Conservation (phyloP, 2,329 filamentous ascomycete genomes). For the Aspergillus aculeatus region DNA sequence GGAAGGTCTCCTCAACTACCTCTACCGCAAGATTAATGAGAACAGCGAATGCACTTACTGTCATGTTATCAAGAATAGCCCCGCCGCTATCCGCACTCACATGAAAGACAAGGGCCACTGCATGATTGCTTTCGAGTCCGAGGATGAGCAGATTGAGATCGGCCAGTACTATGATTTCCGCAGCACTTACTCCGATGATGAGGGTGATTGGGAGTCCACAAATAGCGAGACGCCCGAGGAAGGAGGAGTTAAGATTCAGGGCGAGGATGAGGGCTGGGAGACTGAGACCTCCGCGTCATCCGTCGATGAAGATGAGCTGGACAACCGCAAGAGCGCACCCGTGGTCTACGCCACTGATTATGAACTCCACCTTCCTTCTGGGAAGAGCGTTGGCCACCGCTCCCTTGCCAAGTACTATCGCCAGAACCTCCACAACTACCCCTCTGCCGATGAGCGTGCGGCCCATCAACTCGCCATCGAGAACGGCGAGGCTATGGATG, state of each 20-base stretch:
- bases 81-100: slow-evolving; percentile 84
- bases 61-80: slow-evolving; percentile 74
- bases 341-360: slow-evolving; percentile 88
- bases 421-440: slow-evolving; percentile 86
- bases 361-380: slow-evolving; percentile 88
- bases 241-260: slow-evolving; percentile 64
- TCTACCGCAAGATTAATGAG: slow-evolving; percentile 77
- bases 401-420: slow-evolving; percentile 84
- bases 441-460: slow-evolving; percentile 72
- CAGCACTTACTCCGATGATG: slow-evolving; percentile 86
- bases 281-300: slow-evolving; percentile 90
- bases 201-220: slow-evolving; percentile 58
- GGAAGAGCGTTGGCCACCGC: slow-evolving; percentile 84
- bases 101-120: slow-evolving; percentile 97
- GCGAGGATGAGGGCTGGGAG: slow-evolving; percentile 77
- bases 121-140: slow-evolving; percentile 87
- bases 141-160: slow-evolving; percentile 88
- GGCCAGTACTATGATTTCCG: slow-evolving; percentile 97
- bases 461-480: slow-evolving; percentile 62
- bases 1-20: slow-evolving; percentile 73
- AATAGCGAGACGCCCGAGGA: slow-evolving; percentile 35
- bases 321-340: slow-evolving; percentile 71
- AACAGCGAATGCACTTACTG: slow-evolving; percentile 86
- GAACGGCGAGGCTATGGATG: slow-evolving; percentile 48
- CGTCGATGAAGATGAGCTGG: slow-evolving; percentile 78